Base-by-base conservation (phyloP, 306 rosid species). In the Clitoria ternatea region DNA sequence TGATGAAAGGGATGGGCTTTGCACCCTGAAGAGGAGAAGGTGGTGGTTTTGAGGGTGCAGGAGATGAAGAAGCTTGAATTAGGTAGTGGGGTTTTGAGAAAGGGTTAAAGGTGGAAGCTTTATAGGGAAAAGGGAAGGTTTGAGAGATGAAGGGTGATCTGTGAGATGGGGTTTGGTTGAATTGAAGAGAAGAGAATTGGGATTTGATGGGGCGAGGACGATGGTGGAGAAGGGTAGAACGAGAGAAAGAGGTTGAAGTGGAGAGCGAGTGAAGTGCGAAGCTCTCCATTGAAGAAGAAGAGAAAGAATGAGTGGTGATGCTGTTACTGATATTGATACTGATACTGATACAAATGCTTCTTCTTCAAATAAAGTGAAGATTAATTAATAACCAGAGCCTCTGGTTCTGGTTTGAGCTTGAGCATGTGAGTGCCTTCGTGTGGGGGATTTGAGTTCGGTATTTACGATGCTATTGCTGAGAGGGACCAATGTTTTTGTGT, bases 211-310 rank as follows among this genome's bases (percentile, higher is more conserved):
- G 30, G 72, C 76, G 85, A 14, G 18, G 69, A 14, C 6, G 77
- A 18, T 64, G 85, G 36, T 19, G 84, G 30, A 69, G 50, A 1
- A 18, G 35, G 70, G 79, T 69, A 8, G 60, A 10, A 70, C 56
- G 68, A 37, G 87, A 55, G 26, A 78, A 75, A 15, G 88, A 23
- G 20, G 77, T 36, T 23, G 91, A 53, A 48, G 75, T 22, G 68
- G 86, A 84, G 75, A 65, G 84, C 6, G 83, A 74, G 54, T 79
- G 80, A 9, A 81, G 75, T 52, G 84, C 86, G 4, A 79, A 45
- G 77, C 86, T 82, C 86, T 82, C 89, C 89, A 85, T 85, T 73
- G 78, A 9, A 14, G 12, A n/a, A n/a, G n/a, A n/a, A n/a, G n/a
- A n/a, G 0, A 17, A 6, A 0, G 10, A 48, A 48, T 3, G 17